Evolutionary conservation across 331 rosid genomes (phyloP).

Genomic region (Saraca asoca): DNA sequence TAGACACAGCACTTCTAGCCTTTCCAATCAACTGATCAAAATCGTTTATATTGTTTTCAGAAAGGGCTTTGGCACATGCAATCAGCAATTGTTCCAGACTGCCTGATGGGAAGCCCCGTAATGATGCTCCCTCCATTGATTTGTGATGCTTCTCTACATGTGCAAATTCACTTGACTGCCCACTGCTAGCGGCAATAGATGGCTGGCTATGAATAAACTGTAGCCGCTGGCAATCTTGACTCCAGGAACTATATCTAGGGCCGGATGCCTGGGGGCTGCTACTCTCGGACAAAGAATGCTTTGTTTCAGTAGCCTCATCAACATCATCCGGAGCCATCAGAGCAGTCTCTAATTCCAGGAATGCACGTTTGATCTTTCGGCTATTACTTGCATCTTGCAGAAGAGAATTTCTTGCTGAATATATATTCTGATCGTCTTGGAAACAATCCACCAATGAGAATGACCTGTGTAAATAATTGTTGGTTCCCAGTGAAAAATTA

Average conservation of each 20-base stretch:
- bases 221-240: conserved; percentile 44
- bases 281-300: conserved; percentile 46
- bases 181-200: conserved; percentile 37
- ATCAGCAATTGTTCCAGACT: conserved; percentile 73
- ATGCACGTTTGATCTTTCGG: conserved; percentile 47
- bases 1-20: conserved; percentile 69
- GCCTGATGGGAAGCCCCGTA: conserved; percentile 46
- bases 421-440: conserved; percentile 40
- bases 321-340: conserved; percentile 81
- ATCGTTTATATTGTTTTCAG: conserved; percentile 49
- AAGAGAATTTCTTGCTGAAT: conserved; percentile 44
- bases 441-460: conserved; percentile 43
- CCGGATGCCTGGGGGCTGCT: conserved; percentile 37
- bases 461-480: conserved; percentile 39
- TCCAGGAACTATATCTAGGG: conserved; percentile 55
- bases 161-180: conserved; percentile 47
- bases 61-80: conserved; percentile 74
- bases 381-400: conserved; percentile 45
- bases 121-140: conserved; percentile 52
- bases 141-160: conserved; percentile 62
- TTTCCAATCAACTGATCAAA: conserved; percentile 60
- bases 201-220: conserved; percentile 47
- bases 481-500: conserved; percentile 57
- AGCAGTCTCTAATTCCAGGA: conserved; percentile 77
- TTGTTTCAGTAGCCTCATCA: conserved; percentile 47